phyloP scores from a whole-genome alignment of 2,329 filamentous ascomycete genomes.

The Diaporthe helianthi region DNA sequence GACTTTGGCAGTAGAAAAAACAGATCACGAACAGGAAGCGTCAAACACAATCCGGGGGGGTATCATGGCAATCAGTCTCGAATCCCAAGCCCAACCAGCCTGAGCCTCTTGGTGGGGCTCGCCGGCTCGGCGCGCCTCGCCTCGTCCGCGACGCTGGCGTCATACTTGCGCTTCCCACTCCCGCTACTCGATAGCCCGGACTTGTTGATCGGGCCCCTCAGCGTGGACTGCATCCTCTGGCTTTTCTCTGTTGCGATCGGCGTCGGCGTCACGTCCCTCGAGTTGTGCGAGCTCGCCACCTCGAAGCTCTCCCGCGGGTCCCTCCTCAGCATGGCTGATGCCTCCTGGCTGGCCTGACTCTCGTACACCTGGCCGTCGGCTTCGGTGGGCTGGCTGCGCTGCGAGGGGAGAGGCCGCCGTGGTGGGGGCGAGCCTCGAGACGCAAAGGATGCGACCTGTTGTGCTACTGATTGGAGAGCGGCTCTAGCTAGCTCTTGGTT shows the following conservation, averaged over 20 bases:
- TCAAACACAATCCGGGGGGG: constrained; percentile 11
- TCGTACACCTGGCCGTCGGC: constrained; percentile 71
- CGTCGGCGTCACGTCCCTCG: constrained; percentile 52
- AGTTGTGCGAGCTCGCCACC: constrained; percentile 51
- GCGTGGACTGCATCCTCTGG: constrained; percentile 58
- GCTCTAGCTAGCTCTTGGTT: constrained; percentile 64
- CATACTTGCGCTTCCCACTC: constrained; percentile 59
- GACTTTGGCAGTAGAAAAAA: not conserved
- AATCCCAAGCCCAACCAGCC: constrained; percentile 61
- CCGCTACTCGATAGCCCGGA: constrained; percentile 39
- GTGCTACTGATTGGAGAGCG: constrained; percentile 59
- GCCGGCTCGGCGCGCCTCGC: constrained; percentile 45
- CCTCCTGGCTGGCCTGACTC: constrained; percentile 80
- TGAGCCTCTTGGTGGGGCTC: constrained; percentile 61
- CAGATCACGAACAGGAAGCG: too few species aligned
- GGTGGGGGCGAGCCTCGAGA: constrained; percentile 37
- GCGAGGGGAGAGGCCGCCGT: constrained; percentile 30
- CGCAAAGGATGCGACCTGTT: constrained; percentile 38
- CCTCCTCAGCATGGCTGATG: constrained; percentile 75
- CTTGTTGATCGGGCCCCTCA: constrained; percentile 55
- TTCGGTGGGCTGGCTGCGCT: constrained; percentile 36
- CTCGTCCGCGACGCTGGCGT: constrained; percentile 39
- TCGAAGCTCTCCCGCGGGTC: constrained; percentile 62
- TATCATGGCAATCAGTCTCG: constrained; percentile 37
- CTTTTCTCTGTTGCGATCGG: constrained; percentile 54